These are phyloP conservation scores for Microcera coccophila DNA, from an alignment of 2,329 filamentous ascomycete genomes.

Conservation along the genomic window DNA sequence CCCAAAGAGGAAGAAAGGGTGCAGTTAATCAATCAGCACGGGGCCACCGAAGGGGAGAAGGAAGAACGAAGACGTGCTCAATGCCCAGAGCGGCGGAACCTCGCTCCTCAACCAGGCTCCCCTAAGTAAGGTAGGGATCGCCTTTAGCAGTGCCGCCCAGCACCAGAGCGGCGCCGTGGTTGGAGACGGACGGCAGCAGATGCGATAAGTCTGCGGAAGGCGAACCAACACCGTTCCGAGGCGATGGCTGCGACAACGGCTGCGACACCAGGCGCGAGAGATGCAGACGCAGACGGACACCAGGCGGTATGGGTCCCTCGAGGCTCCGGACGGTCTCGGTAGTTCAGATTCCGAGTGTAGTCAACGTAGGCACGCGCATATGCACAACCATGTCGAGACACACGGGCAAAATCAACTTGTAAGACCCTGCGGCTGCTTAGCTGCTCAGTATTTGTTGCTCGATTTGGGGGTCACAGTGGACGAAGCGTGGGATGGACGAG, in stretches of 20 bases:
- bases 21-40: background rate
- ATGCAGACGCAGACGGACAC: background rate
- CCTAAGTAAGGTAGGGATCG: background rate
- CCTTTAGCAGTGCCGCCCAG: background rate
- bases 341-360: background rate
- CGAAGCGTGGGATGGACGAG: constrained; percentile 1
- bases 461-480: background rate
- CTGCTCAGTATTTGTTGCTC: background rate
- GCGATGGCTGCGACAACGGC: background rate
- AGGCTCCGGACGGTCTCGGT: no score
- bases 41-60: background rate
- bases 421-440: background rate
- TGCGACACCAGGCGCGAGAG: background rate
- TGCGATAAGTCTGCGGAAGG: no score
- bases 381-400: background rate
- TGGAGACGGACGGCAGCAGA: background rate
- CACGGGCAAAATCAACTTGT: background rate
- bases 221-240: no score
- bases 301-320: background rate
- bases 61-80: background rate
- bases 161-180: no score
- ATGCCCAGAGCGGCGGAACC: background rate
- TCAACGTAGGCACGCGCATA: background rate
- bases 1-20: background rate
- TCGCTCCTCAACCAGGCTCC: background rate